Base-by-base conservation (phyloP, 257 asterid species). In the Solanum habrochaites region DNA sequence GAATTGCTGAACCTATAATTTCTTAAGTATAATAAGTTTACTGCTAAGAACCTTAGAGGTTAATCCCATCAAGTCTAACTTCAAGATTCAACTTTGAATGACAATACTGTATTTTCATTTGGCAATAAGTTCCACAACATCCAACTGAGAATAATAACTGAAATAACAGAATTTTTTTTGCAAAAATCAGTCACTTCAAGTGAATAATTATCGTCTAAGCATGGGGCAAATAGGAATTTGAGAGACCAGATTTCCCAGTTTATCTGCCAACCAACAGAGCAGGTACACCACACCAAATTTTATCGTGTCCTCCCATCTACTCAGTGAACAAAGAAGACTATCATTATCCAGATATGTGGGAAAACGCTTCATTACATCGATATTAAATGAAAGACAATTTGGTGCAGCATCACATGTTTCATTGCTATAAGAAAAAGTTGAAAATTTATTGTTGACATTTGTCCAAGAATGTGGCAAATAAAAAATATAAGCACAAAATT, bases 401-500 rank as follows among this genome's bases (percentile, higher is more conserved):
- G 60, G 14, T 10, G 77, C 77, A 83, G 6, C 86, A 83, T n/a
- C 43, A 83, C 40, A 66, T 40, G 15, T n/a, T 83, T 40, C 60
- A 83, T 83, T 37, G 42, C 27, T 52, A 13, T 27, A 74, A 67
- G 47, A 40, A n/a, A 11, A 82, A 10, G 23, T 12, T 35, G 20
- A 56, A 43, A 82, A 20, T 32, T 71, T 35, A 73, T 31, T 62
- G 86, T 73, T 75, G 86, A 45, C 29, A 56, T 82, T 88, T 20
- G 66, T 40, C 58, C 80, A 73, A 64, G 78, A 42, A 49, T 45
- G 31, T 39, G 86, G 72, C 25, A 71, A 86, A 80, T 15, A 16
- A 85, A 43, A 84, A 37, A 77, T 62, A 49, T 86, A 83, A 91
- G 82, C 89, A 89, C 83, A 37, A 80, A 89, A 86, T 91, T 90